phyloP scores from a whole-genome alignment of 805 yeast genomes.

The Nakazawaea pomicola region DNA sequence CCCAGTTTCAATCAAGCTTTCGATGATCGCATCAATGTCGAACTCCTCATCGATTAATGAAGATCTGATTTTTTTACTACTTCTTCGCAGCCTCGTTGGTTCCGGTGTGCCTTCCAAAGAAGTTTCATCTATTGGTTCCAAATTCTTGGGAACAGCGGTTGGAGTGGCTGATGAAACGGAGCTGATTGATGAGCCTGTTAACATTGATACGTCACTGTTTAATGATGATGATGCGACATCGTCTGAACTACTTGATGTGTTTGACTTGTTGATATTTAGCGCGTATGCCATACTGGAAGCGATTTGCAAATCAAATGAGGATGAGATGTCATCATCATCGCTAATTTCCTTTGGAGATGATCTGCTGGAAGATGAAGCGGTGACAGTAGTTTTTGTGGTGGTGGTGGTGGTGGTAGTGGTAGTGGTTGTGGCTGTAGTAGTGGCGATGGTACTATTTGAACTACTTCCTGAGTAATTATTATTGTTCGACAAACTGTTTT shows the following conservation, averaged over 20 bases:
- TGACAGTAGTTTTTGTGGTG: background rate
- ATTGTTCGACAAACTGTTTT: background rate
- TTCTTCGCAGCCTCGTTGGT: slow-evolving; percentile 11
- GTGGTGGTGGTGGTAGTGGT: background rate
- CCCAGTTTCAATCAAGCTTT: slow-evolving; percentile 51
- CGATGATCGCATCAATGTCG: slow-evolving; percentile 61
- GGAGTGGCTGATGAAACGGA: slow-evolving; percentile 20
- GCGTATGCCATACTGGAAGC: slow-evolving; percentile 42
- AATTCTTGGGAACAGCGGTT: slow-evolving; percentile 21
- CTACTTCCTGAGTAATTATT: slow-evolving; percentile 1
- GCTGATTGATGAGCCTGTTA: slow-evolving; percentile 24
- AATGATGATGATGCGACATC: slow-evolving; percentile 34
- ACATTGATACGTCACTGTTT: slow-evolving; percentile 35
- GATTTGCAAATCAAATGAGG: slow-evolving; percentile 33
- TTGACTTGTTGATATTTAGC: slow-evolving; percentile 15
- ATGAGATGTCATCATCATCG: too few relatives aligned
- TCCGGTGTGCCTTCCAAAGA: slow-evolving; percentile 27
- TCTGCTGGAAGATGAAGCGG: too few relatives aligned
- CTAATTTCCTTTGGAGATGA: too few relatives aligned
- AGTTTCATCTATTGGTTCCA: slow-evolving; percentile 31
- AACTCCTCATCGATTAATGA: slow-evolving; percentile 23
- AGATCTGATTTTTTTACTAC: background rate
- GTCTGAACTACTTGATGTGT: slow-evolving; percentile 6
- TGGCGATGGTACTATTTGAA: too few relatives aligned
- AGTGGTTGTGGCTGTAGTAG: background rate